Conservation (phyloP, 78 protist species). For the Mastigamoeba balamuthi region DNA sequence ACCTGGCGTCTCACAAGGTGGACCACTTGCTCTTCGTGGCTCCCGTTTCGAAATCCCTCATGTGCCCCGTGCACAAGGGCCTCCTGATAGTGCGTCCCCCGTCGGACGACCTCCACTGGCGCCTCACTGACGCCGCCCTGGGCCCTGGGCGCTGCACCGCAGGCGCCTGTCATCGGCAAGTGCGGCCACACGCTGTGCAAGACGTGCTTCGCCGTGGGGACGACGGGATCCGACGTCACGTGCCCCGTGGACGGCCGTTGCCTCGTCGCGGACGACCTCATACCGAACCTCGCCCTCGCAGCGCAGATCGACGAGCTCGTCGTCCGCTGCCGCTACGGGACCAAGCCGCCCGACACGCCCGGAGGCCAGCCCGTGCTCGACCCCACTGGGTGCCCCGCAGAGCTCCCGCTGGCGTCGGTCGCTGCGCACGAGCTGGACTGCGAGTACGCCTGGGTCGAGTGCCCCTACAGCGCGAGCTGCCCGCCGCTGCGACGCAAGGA, state of each 20-base stretch:
- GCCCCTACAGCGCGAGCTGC: conserved; percentile 33
- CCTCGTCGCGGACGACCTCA: conserved; percentile 16
- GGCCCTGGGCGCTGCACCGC: too few species aligned
- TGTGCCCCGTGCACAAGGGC: conserved; percentile 51
- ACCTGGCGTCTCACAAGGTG: too few species aligned
- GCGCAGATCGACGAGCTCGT: conserved; percentile 29
- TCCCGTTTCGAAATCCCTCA: conserved; percentile 16
- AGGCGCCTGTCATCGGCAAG: conserved; percentile 33
- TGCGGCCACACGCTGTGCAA: conserved; percentile 43
- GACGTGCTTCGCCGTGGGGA: background rate
- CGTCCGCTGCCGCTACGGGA: conserved; percentile 19
- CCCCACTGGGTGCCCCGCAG: conserved; percentile 5
- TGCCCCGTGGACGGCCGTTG: conserved; percentile 35
- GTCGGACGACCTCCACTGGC: background rate
- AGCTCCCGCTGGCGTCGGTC: conserved; percentile 2
- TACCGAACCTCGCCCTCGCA: conserved; percentile 31
- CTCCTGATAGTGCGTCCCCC: background rate
- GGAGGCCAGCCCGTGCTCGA: conserved; percentile 31
- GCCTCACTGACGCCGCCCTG: too few species aligned
- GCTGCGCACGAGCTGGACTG: conserved; percentile 17
- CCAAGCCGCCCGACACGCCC: background rate
- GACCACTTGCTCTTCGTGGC: conserved; percentile 14
- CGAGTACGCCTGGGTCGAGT: conserved; percentile 21
- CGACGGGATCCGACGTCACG: background rate
- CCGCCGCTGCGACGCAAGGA: conserved; percentile 24